Conservation (phyloP, 768 basidiomycete species). For the Boletus barrowsii region DNA sequence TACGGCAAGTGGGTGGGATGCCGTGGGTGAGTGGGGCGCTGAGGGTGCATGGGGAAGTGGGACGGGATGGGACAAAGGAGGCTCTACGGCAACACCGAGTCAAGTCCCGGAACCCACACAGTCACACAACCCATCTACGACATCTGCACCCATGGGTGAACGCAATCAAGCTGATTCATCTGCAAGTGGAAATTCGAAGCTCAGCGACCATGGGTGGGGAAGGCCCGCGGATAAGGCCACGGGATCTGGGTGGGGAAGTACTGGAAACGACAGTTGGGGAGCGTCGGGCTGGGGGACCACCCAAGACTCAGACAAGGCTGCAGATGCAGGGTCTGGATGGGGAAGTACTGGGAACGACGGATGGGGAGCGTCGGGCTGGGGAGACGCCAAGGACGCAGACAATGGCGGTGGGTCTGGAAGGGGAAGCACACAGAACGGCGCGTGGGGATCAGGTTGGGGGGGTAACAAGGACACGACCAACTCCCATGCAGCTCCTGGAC, state of each 20-base stretch:
- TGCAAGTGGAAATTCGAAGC: background rate
- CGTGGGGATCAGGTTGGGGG: conserved; percentile 9
- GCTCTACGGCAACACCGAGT: conserved; percentile 4
- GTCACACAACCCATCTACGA: background rate
- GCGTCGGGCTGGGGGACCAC: background rate
- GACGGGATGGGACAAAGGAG: conserved; percentile 6
- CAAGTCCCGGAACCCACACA: background rate
- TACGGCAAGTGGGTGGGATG: background rate
- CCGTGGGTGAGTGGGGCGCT: conserved; percentile 4
- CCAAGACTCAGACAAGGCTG: background rate
- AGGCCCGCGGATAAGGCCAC: background rate
- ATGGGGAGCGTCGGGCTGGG: conserved; percentile 1
- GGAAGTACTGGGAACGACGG: background rate
- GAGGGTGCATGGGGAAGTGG: background rate
- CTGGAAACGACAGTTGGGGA: background rate
- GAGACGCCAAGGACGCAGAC: background rate
- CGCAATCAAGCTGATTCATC: background rate
- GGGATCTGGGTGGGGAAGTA: conserved; percentile 6
- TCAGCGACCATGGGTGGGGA: conserved; percentile 6
- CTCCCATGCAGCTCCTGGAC: conserved; percentile 3
- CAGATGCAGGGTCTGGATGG: background rate
- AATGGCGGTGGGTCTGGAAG: background rate
- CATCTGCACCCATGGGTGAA: background rate
- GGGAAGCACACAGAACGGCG: background rate
- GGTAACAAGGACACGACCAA: background rate